Conservation (phyloP, 495 filamentous ascomycete species). For the Tuber brumale region DNA sequence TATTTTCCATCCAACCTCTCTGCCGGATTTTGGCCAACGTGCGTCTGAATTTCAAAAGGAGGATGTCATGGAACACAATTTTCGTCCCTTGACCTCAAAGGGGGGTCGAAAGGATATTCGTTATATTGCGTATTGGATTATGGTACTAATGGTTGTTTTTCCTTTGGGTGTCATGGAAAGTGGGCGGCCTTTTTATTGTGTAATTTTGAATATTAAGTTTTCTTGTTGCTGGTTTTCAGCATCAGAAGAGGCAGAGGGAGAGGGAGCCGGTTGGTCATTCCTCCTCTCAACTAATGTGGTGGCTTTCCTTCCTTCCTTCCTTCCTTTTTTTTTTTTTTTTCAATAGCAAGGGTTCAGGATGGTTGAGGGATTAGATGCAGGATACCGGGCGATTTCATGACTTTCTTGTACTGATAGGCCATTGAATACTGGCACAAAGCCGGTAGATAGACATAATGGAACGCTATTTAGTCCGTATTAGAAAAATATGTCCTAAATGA, state of each 20-base stretch:
- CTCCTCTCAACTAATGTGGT: background rate
- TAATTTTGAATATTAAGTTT: background rate
- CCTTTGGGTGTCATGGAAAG: background rate
- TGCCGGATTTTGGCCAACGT: background rate
- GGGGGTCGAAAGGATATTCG: background rate
- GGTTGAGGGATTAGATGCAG: background rate
- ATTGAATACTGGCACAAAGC: background rate
- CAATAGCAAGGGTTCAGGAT: background rate
- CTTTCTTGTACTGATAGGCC: background rate
- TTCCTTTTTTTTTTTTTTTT: background rate
- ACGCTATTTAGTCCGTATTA: background rate
- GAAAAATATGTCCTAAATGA: background rate
- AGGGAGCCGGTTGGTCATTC: background rate
- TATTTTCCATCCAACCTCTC: background rate
- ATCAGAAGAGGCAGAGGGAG: background rate
- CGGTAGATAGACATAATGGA: background rate
- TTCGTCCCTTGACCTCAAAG: background rate
- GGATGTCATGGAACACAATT: background rate
- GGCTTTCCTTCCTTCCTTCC: background rate
- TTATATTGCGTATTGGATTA: conserved; percentile 5
- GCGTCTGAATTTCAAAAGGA: background rate
- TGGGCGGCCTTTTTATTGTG: conserved; percentile 1
- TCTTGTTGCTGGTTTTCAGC: background rate
- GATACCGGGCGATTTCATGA: background rate
- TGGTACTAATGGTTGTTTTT: background rate